Conservation (phyloP, 2,329 filamentous ascomycete species). For the Nemania bipapillata region DNA sequence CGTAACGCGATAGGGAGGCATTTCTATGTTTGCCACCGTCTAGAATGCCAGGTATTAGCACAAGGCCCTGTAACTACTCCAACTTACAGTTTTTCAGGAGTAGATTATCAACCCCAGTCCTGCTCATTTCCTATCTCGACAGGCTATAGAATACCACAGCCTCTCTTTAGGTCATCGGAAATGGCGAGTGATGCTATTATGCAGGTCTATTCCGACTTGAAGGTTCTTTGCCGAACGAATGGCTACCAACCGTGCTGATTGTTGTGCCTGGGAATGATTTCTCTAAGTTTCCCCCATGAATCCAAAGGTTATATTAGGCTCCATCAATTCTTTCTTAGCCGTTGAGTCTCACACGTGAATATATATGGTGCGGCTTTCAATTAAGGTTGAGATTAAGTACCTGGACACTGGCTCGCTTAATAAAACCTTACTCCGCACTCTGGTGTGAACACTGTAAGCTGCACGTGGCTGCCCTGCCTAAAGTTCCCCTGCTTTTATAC, state of each 20-base stretch:
- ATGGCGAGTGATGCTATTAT: not conserved
- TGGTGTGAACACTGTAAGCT: not conserved
- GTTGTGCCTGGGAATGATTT: too few species aligned
- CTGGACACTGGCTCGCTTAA: not conserved
- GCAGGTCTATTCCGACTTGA: too few species aligned
- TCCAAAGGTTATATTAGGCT: too few species aligned
- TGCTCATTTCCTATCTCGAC: not conserved
- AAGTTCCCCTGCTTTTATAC: not conserved
- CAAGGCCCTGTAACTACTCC: not conserved
- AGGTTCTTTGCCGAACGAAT: too few species aligned
- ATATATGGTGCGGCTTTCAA: not conserved
- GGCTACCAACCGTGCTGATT: too few species aligned
- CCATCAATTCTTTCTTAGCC: not conserved
- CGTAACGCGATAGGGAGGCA: too few species aligned
- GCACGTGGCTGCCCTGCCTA: not conserved
- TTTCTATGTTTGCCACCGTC: too few species aligned
- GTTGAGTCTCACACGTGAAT: not conserved
- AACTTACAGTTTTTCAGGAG: not conserved
- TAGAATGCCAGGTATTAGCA: not conserved
- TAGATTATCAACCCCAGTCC: not conserved
- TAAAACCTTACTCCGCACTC: not conserved
- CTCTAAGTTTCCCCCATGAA: too few species aligned
- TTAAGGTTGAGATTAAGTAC: not conserved
- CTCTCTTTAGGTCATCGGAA: not conserved
- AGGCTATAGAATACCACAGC: not conserved